A percentile compares a stretch with the other conserved stretches of the same genome.
These are phyloP conservation scores for Alnus rubra DNA, from an alignment of 306 rosid species.

Conservation along the genomic window DNA sequence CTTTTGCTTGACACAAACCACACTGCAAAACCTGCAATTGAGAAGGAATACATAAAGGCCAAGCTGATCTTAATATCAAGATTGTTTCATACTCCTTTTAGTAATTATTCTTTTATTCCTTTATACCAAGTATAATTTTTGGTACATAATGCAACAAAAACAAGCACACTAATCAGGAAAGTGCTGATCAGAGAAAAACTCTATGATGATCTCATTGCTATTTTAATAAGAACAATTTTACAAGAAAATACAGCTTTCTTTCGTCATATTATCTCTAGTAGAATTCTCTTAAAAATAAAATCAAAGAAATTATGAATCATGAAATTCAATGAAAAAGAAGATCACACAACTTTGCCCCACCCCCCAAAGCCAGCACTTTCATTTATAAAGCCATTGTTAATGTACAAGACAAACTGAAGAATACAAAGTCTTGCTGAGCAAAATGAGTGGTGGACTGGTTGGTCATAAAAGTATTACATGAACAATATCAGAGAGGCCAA, in stretches of 20 bases:
- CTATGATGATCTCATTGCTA: constrained; percentile 1
- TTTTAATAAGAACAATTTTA: neutral
- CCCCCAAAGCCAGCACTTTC: neutral
- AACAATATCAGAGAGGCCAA: neutral
- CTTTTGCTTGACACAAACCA: neutral
- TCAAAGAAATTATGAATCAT: neutral
- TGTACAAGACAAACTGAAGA: constrained; percentile 5
- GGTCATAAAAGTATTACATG: neutral
- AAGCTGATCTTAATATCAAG: neutral
- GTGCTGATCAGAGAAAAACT: neutral
- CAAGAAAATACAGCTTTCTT: neutral
- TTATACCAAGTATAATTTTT: neutral
- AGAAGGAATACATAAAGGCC: neutral
- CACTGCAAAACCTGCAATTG: neutral
- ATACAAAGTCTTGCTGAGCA: constrained; percentile 9
- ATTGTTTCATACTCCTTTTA: neutral
- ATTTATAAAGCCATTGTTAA: constrained; percentile 8
- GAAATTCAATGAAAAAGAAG: neutral
- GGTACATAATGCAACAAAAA: constrained; percentile 15
- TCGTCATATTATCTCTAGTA: neutral
- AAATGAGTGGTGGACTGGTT: neutral
- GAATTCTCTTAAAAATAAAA: neutral
- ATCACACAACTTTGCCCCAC: neutral
- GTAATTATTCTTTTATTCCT: neutral
- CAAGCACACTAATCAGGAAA: constrained; percentile 4